Evolutionary conservation across 2,329 filamentous ascomycete species (phyloP), one percentile per base, ranked within the genome.

Genomic region (Xylaria multiplex): DNA sequence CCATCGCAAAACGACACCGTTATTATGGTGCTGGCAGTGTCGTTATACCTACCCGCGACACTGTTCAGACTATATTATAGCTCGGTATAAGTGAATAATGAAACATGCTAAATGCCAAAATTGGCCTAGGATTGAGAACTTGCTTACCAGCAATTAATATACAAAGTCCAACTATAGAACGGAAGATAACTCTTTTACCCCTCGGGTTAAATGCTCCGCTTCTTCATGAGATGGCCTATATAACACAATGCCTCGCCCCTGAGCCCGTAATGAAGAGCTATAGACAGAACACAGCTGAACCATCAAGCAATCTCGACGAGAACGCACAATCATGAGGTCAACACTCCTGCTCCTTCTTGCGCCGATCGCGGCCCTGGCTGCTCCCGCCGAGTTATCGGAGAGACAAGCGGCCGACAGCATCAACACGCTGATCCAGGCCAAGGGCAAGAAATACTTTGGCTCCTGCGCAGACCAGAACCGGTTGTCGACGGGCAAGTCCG

Each of bases 371-470:
- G 73, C 80, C 30, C 74, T 79, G 66, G 78, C 79, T 19, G 78
- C 76, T 62, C 72, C 78, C 14, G 62, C 76, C 48, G 75, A 78
- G 46, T 68, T 77, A 19, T 69, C 76, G 56, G 75, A 78, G 59
- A 77, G 80, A 45, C 82, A 84, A 74, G 78, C 80, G 1, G 53
- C 78, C 2, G 76, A 79, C 62, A 86, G 84, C 77, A 80, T 90
- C 67, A 83, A 89, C 74, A 75, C 76, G 60, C 81, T 85, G 27
- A 86, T 90, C 79, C 85, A 86, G 74, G 83, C 84, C 64, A 84
- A 86, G 72, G 89, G 89, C 68, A 91, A 91, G 80, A 81, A 85
- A 69, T 92, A 91, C 79, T 86, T 85, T 62, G 90, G 90, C 69
- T 84, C 83, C 14, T 82, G 80, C 61, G 81, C 85, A 1, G 88